Percentiles rank a stretch among this genome's conserved stretches.
Evolutionary conservation across 2,329 filamentous ascomycete species (phyloP).

Genomic region (Curvularia verruculosa): DNA sequence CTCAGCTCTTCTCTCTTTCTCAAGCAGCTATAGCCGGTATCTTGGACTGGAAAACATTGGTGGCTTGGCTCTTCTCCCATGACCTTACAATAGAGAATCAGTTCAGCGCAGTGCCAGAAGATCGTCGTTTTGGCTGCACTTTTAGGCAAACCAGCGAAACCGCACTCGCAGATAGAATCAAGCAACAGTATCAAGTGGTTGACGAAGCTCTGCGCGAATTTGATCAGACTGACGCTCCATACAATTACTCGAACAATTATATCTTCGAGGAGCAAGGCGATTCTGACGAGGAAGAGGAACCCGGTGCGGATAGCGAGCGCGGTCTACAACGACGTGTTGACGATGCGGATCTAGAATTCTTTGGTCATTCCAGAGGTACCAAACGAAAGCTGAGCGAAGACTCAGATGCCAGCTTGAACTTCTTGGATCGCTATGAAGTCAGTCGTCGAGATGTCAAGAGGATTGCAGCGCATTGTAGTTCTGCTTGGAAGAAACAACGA

Average conservation of each 20-base stretch:
- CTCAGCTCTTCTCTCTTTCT: conserved; percentile 1
- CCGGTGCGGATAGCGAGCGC: background rate
- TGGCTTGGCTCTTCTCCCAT: conserved; percentile 9
- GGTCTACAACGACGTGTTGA: background rate
- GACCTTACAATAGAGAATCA: background rate
- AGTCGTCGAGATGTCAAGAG: background rate
- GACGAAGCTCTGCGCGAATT: background rate
- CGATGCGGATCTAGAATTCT: background rate
- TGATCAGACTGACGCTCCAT: background rate
- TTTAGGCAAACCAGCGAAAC: background rate
- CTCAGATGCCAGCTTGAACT: background rate
- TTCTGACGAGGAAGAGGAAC: background rate
- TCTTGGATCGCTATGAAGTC: background rate
- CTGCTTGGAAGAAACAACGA: conserved; percentile 1
- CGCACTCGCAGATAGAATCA: background rate
- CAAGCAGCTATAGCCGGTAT: conserved; percentile 10
- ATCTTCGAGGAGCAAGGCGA: too few species aligned
- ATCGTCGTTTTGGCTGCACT: conserved; percentile 6
- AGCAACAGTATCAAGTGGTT: background rate
- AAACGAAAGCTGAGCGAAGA: background rate
- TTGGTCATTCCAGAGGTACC: background rate
- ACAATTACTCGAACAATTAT: conserved; percentile 1
- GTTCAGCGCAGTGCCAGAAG: background rate
- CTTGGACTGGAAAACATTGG: conserved; percentile 19
- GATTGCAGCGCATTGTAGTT: background rate